These are phyloP conservation scores for Sporothrix pseudoabietina DNA, from an alignment of 2,329 filamentous ascomycete species.

Conservation along the genomic window DNA sequence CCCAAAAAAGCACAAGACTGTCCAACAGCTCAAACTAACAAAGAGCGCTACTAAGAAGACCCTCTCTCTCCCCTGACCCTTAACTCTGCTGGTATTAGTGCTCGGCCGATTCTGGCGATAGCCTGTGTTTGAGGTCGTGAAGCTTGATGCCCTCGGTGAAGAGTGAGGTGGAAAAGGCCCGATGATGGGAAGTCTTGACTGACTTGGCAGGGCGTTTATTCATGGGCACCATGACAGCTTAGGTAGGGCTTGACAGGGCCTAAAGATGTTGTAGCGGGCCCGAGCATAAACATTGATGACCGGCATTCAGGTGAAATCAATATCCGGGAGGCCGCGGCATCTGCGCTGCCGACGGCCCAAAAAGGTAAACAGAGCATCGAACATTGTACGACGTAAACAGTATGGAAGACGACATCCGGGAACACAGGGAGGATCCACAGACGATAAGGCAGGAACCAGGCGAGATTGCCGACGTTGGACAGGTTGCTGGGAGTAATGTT, in stretches of 20 bases:
- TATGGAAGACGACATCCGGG: neutral
- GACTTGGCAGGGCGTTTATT: neutral
- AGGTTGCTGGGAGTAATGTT: neutral
- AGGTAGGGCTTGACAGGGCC: neutral
- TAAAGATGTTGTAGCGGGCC: no score
- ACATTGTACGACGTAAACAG: neutral
- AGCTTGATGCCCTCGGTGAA: neutral
- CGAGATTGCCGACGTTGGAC: conserved; percentile 7
- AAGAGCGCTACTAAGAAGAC: neutral
- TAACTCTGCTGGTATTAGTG: neutral
- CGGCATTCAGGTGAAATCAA: neutral
- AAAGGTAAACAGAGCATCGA: neutral
- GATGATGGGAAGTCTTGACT: neutral
- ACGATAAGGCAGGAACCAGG: neutral
- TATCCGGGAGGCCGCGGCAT: neutral
- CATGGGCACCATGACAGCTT: neutral
- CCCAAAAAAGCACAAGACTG: neutral
- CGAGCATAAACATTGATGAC: neutral
- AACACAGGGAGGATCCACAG: neutral
- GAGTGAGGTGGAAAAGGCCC: neutral
- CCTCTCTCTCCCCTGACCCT: conserved; percentile 3
- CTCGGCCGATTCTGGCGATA: neutral
- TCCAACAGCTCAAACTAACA: neutral
- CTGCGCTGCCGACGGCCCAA: neutral
- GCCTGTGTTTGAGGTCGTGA: neutral